Evolutionary conservation across 2,329 filamentous ascomycete genomes (phyloP).

Genomic region (Aspergillus fructus): DNA sequence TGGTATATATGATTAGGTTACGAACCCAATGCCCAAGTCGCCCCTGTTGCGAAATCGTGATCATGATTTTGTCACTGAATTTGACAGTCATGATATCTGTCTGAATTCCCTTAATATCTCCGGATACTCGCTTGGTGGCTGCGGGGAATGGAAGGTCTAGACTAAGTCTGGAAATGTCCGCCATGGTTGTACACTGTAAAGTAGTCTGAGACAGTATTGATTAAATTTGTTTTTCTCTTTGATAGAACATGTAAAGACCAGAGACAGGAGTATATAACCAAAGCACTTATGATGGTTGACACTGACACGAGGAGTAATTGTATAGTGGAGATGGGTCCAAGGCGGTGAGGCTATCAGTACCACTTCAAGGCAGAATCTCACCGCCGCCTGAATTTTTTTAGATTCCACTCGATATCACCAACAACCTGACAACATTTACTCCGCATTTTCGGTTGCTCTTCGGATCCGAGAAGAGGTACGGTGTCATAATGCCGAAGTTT

Average conservation of each 20-base stretch:
- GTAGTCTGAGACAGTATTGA: not conserved
- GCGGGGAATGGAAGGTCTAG: conserved; percentile 65
- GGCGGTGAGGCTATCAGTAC: conserved; percentile 22
- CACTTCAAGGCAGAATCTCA: conserved; percentile 26
- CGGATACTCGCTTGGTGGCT: conserved; percentile 58
- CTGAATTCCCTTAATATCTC: conserved; percentile 63
- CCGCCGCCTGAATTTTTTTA: conserved; percentile 22
- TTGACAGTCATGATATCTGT: conserved; percentile 72
- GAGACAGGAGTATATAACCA: not conserved
- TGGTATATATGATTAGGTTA: conserved; percentile 3
- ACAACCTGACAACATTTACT: conserved; percentile 3
- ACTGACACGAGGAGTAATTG: not conserved
- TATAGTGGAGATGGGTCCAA: not conserved
- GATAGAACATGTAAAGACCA: not conserved
- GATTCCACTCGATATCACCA: conserved; percentile 6
- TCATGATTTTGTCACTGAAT: conserved; percentile 86
- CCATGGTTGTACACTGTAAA: conserved; percentile 21
- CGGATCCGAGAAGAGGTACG: conserved; percentile 14
- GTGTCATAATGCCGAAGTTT: conserved; percentile 46
- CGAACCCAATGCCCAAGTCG: conserved; percentile 87
- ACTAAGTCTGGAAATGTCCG: conserved; percentile 23
- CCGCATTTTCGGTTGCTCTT: conserved; percentile 12
- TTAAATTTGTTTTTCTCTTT: no score
- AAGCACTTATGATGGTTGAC: not conserved
- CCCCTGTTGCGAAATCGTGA: conserved; percentile 85